Evolutionary conservation across 2,329 filamentous ascomycete genomes (phyloP).

Genomic region (Alternaria incomplexa): DNA sequence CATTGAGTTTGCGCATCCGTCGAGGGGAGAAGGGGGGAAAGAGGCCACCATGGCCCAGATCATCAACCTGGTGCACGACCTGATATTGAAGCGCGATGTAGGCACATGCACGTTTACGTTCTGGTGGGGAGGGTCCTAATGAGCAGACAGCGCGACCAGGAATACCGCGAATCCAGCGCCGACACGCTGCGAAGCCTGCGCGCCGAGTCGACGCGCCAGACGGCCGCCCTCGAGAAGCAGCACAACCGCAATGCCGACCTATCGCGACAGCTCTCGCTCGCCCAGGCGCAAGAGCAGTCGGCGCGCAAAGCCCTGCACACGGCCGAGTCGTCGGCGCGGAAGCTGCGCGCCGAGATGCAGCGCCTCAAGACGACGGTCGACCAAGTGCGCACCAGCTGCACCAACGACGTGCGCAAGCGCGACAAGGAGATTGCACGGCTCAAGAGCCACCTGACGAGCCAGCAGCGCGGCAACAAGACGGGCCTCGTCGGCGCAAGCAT

Average conservation of each 20-base stretch:
- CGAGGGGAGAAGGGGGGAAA: conserved; percentile 65
- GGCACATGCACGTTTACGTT: conserved; percentile 31
- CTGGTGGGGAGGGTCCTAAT: conserved; percentile 6
- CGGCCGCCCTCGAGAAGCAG: conserved; percentile 68
- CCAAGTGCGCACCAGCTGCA: conserved; percentile 84
- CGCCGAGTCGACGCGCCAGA: conserved; percentile 75
- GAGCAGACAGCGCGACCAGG: conserved; percentile 76
- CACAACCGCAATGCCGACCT: conserved; percentile 63
- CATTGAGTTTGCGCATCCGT: conserved; percentile 83
- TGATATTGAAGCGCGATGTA: conserved; percentile 89
- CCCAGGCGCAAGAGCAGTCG: conserved; percentile 74
- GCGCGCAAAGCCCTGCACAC: conserved; percentile 72
- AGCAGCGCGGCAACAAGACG: conserved; percentile 57
- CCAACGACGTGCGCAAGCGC: conserved; percentile 87
- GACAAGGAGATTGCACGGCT: conserved; percentile 88
- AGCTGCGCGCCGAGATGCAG: conserved; percentile 82
- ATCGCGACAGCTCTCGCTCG: conserved; percentile 61
- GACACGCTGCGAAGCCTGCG: conserved; percentile 78
- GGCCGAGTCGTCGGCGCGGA: conserved; percentile 74
- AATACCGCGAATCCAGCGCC: conserved; percentile 83
- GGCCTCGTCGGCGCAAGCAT: conserved; percentile 57
- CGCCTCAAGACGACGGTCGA: conserved; percentile 79
- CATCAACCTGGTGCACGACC: conserved; percentile 91
- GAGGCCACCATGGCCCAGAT: conserved; percentile 80
- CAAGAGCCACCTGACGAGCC: conserved; percentile 82